These are phyloP conservation scores for Metschnikowia kofuensis DNA, from an alignment of 805 yeast species.

Conservation along the genomic window DNA sequence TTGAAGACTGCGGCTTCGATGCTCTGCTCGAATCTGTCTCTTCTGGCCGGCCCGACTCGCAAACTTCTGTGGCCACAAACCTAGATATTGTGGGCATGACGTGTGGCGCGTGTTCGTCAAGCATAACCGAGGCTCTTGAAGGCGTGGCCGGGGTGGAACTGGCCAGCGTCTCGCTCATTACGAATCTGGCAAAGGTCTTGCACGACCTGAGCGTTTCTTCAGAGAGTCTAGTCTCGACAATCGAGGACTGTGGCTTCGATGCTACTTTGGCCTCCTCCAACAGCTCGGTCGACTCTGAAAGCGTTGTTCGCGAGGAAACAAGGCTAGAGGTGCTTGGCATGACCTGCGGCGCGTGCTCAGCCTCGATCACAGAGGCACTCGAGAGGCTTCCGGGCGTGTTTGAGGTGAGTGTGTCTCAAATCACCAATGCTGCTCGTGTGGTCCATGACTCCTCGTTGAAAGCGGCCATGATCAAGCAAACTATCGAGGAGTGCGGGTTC, in stretches of 20 bases:
- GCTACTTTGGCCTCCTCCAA: slow-evolving; percentile 13
- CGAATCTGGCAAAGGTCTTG: slow-evolving; percentile 12
- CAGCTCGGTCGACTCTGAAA: neutral
- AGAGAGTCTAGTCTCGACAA: slow-evolving; percentile 10
- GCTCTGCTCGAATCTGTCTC: slow-evolving; percentile 10
- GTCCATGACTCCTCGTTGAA: slow-evolving; percentile 40
- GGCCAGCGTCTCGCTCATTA: slow-evolving; percentile 17
- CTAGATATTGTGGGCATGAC: slow-evolving; percentile 17
- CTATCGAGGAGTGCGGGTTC: slow-evolving; percentile 61
- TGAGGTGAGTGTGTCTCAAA: slow-evolving; percentile 60
- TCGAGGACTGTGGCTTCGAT: slow-evolving; percentile 34
- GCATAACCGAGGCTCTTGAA: slow-evolving; percentile 17
- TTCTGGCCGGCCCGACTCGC: neutral
- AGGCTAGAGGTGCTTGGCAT: slow-evolving; percentile 60
- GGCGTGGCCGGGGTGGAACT: slow-evolving; percentile 8
- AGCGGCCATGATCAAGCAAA: slow-evolving; percentile 40
- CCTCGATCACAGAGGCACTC: slow-evolving; percentile 59
- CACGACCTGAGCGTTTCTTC: slow-evolving; percentile 6
- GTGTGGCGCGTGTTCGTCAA: slow-evolving; percentile 19
- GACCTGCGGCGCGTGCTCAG: slow-evolving; percentile 89
- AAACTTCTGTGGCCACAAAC: neutral
- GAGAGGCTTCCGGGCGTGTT: slow-evolving; percentile 48
- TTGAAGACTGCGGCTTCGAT: slow-evolving; percentile 19
- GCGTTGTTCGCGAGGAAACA: neutral
- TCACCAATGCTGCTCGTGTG: slow-evolving; percentile 71